These are phyloP conservation scores for Phyllosticta citribraziliensis DNA, from an alignment of 2,329 filamentous ascomycete genomes.

Conservation along the genomic window DNA sequence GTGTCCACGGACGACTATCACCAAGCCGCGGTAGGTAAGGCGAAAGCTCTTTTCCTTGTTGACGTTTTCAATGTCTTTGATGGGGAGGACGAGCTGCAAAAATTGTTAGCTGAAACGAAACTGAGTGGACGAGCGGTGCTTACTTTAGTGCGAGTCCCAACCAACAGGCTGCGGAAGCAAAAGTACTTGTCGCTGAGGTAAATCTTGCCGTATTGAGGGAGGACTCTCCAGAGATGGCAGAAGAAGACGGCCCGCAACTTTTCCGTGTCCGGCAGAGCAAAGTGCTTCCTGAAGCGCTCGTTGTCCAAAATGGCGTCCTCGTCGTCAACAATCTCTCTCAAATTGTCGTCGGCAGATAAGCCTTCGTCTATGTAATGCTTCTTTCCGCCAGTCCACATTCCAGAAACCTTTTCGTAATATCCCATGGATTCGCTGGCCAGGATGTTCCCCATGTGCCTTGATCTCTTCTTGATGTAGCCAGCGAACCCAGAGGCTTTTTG, in stretches of 20 bases:
- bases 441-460: slow-evolving; percentile 70
- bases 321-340: slow-evolving; percentile 46
- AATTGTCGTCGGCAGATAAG: slow-evolving; percentile 53
- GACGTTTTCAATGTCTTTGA: slow-evolving; percentile 86
- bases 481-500: slow-evolving; percentile 77
- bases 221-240: slow-evolving; percentile 77
- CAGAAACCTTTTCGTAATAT: slow-evolving; percentile 92
- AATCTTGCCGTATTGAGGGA: slow-evolving; percentile 92
- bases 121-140: background rate
- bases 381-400: slow-evolving; percentile 88
- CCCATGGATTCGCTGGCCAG: slow-evolving; percentile 88
- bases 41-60: slow-evolving; percentile 93
- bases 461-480: slow-evolving; percentile 68
- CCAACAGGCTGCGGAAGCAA: slow-evolving; percentile 86
- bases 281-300: slow-evolving; percentile 74
- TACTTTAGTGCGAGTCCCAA: slow-evolving; percentile 76
- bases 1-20: slow-evolving; percentile 85
- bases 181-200: slow-evolving; percentile 83
- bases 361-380: slow-evolving; percentile 76
- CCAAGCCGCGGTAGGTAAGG: slow-evolving; percentile 80
- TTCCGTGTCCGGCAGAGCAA: slow-evolving; percentile 76
- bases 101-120: slow-evolving; percentile 8
- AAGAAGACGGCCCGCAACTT: slow-evolving; percentile 83
- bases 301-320: slow-evolving; percentile 45
- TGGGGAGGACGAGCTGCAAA: slow-evolving; percentile 61